These are phyloP conservation scores for Leptodermis oblonga DNA, from an alignment of 257 asterid species.

Conservation along the genomic window DNA sequence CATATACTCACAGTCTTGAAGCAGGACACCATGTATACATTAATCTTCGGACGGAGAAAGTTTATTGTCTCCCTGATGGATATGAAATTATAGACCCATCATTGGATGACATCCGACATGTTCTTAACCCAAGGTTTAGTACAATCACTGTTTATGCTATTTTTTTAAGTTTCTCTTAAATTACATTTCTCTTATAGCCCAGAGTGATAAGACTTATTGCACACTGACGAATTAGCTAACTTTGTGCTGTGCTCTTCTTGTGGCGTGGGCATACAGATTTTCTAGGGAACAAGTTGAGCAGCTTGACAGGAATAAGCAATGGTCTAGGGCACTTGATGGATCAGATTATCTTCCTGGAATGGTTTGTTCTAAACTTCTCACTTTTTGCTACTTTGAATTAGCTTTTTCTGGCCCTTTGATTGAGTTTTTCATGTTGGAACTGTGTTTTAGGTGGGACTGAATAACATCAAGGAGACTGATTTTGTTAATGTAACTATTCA, in stretches of 20 bases:
- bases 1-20: conserved; percentile 97
- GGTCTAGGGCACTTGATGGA: conserved; percentile 99
- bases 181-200: background rate
- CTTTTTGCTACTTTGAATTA: background rate
- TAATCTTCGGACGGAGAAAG: conserved; percentile 90
- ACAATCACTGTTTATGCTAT: background rate
- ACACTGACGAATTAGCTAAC: background rate
- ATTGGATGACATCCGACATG: conserved; percentile 87
- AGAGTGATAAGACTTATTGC: background rate
- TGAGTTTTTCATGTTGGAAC: conserved; percentile 14
- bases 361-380: conserved; percentile 36
- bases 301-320: conserved; percentile 73
- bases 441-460: conserved; percentile 76
- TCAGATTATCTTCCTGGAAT: conserved; percentile 99
- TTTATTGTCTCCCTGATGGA: conserved; percentile 98
- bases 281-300: conserved; percentile 65
- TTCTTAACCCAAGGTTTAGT: conserved; percentile 81
- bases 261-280: conserved; percentile 48
- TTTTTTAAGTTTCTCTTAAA: conserved; percentile 4
- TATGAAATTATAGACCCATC: conserved; percentile 92
- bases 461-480: conserved; percentile 95
- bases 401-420: background rate
- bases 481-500: conserved; percentile 94
- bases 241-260: background rate
- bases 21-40: conserved; percentile 96